Evolutionary conservation across 495 filamentous ascomycete genomes (phyloP).

Genomic region (Pseudevernia furfuracea): DNA sequence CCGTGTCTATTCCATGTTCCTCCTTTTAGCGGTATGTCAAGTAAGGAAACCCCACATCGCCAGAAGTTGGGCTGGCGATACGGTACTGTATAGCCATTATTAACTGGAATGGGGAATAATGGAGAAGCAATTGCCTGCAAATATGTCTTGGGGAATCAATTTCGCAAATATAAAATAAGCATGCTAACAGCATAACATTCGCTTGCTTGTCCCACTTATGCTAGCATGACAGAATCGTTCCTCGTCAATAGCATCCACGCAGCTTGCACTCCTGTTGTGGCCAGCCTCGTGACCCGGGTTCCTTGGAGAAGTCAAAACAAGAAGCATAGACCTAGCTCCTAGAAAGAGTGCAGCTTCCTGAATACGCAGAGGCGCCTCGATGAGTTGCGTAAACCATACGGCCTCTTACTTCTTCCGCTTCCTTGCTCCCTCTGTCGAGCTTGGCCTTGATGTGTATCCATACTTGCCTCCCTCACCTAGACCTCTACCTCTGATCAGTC

Average conservation of each 20-base stretch:
- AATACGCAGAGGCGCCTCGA: constrained; percentile 21
- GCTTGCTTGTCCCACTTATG: neutral
- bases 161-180: neutral
- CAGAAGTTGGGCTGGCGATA: neutral
- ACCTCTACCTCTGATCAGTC: constrained; percentile 14
- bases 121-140: neutral
- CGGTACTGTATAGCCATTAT: neutral
- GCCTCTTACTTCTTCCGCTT: constrained; percentile 12
- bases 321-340: neutral
- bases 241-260: neutral
- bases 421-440: neutral
- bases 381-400: constrained; percentile 17
- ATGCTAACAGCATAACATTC: neutral
- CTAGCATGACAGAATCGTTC: neutral
- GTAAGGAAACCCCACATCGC: neutral
- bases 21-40: neutral
- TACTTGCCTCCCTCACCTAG: constrained; percentile 8
- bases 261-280: neutral
- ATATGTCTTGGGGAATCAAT: neutral
- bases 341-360: constrained; percentile 20
- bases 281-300: neutral
- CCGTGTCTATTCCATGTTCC: too few species aligned
- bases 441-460: neutral
- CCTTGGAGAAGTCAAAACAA: neutral
- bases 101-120: neutral